Evolutionary conservation across 2,329 filamentous ascomycete species (phyloP).

Genomic region (Aspergillus eucalypticola): DNA sequence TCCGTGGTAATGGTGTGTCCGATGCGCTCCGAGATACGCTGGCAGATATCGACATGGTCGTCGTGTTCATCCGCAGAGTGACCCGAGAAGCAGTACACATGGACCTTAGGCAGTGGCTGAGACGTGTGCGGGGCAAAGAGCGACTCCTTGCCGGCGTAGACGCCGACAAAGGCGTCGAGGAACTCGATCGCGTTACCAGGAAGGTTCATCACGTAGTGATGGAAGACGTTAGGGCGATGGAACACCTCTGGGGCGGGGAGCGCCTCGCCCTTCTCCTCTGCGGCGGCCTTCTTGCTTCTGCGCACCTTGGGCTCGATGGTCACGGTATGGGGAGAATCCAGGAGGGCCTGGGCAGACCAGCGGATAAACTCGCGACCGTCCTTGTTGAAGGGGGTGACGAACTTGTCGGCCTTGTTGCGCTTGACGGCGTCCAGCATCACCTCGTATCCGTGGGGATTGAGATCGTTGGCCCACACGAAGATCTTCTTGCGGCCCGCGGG

Average conservation of each 20-base stretch:
- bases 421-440: constrained; percentile 69
- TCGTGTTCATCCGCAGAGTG: constrained; percentile 75
- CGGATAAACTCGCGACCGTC: constrained; percentile 83
- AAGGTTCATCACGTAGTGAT: constrained; percentile 98
- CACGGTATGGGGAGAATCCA: constrained; percentile 53
- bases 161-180: constrained; percentile 71
- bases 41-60: constrained; percentile 61
- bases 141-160: constrained; percentile 71
- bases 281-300: constrained; percentile 24
- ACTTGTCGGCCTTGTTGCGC: constrained; percentile 76
- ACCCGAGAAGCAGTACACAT: constrained; percentile 91
- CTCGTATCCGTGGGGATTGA: constrained; percentile 84
- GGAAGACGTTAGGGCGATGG: constrained; percentile 66
- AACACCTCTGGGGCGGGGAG: constrained; percentile 29
- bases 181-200: constrained; percentile 88
- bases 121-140: constrained; percentile 64
- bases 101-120: constrained; percentile 73
- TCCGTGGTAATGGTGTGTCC: constrained; percentile 58
- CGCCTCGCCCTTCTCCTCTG: constrained; percentile 33
- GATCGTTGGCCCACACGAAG: constrained; percentile 95
- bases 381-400: constrained; percentile 75
- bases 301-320: constrained; percentile 51
- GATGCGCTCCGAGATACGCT: constrained; percentile 64
- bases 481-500: constrained; percentile 86
- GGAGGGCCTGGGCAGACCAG: constrained; percentile 61